Evolutionary conservation across 371 early-diverging fungal genomes (phyloP).

Genomic region (Actinomortierella wolfii): DNA sequence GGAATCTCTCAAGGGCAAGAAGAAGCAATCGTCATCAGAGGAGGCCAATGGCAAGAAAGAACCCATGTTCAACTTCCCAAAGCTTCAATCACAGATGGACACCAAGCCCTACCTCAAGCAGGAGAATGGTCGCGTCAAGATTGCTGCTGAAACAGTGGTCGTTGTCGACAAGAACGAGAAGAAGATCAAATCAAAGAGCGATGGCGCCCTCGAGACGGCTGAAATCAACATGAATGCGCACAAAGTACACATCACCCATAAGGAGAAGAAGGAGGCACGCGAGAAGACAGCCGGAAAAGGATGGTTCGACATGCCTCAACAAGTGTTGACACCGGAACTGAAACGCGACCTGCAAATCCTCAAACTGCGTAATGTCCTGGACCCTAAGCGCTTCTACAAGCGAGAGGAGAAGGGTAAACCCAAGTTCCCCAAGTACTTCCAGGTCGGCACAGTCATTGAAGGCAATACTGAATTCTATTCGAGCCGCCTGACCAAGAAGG

Average conservation of each 20-base stretch:
- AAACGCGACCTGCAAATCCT: slow-evolving; percentile 88
- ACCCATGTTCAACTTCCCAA: slow-evolving; percentile 32
- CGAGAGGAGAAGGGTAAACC: slow-evolving; percentile 68
- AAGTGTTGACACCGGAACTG: slow-evolving; percentile 85
- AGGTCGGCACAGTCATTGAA: slow-evolving; percentile 91
- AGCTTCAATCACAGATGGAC: slow-evolving; percentile 20
- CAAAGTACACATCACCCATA: slow-evolving; percentile 36
- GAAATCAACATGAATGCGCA: slow-evolving; percentile 39
- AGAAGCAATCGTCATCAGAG: slow-evolving; percentile 10
- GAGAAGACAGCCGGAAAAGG: slow-evolving; percentile 73
- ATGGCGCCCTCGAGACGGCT: slow-evolving; percentile 21
- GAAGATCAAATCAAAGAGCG: slow-evolving; percentile 8
- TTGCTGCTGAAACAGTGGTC: slow-evolving; percentile 28
- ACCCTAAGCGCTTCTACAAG: slow-evolving; percentile 93
- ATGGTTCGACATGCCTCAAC: slow-evolving; percentile 94
- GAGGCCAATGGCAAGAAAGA: slow-evolving; percentile 16
- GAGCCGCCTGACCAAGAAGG: slow-evolving; percentile 80
- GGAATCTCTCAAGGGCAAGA: slow-evolving; percentile 47
- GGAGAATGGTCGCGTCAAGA: slow-evolving; percentile 48
- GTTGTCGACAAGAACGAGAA: slow-evolving; percentile 14
- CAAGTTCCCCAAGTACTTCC: slow-evolving; percentile 86
- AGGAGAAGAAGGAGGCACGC: slow-evolving; percentile 37
- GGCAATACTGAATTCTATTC: slow-evolving; percentile 90
- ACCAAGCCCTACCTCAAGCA: slow-evolving; percentile 44
- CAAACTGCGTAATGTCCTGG: slow-evolving; percentile 86